phyloP scores from a whole-genome alignment of 495 filamentous ascomycete genomes.

The Darksidea phi region DNA sequence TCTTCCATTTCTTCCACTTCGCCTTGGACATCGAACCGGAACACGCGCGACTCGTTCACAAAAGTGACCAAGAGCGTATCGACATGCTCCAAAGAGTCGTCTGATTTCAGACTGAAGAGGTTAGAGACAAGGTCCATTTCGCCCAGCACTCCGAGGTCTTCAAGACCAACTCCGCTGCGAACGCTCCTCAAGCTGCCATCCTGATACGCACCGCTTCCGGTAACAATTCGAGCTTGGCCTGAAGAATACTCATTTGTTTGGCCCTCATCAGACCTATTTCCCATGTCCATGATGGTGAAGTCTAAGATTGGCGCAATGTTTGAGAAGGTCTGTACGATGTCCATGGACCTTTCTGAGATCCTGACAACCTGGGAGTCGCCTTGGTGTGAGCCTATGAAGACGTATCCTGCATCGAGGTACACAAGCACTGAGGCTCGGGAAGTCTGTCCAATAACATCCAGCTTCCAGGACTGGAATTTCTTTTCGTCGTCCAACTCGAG shows the following conservation, averaged over 20 bases:
- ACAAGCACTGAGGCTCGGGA: conserved; percentile 74
- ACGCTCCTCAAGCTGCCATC: conserved; percentile 86
- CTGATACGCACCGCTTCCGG: conserved; percentile 82
- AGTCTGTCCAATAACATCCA: conserved; percentile 66
- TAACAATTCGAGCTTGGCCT: conserved; percentile 90
- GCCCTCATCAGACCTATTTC: conserved; percentile 72
- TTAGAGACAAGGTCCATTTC: conserved; percentile 74
- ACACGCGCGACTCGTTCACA: conserved; percentile 78
- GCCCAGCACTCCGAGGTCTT: conserved; percentile 78
- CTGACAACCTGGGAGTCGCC: conserved; percentile 85
- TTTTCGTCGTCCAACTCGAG: conserved; percentile 62
- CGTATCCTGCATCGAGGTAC: conserved; percentile 68
- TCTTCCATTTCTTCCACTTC: conserved; percentile 81
- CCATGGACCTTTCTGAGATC: conserved; percentile 54
- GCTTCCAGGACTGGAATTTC: conserved; percentile 64
- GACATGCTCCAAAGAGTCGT: conserved; percentile 46
- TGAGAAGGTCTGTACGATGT: conserved; percentile 71
- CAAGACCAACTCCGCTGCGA: conserved; percentile 88
- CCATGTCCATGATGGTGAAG: conserved; percentile 93
- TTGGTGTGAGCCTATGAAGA: conserved; percentile 90
- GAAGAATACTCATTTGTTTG: conserved; percentile 87
- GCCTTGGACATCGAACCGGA: conserved; percentile 69
- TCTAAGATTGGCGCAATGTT: conserved; percentile 92
- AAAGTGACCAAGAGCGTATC: conserved; percentile 81
- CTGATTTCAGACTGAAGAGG: conserved; percentile 64